Conservation (phyloP, 768 basidiomycete species). For the Leccinum barrowsii region DNA sequence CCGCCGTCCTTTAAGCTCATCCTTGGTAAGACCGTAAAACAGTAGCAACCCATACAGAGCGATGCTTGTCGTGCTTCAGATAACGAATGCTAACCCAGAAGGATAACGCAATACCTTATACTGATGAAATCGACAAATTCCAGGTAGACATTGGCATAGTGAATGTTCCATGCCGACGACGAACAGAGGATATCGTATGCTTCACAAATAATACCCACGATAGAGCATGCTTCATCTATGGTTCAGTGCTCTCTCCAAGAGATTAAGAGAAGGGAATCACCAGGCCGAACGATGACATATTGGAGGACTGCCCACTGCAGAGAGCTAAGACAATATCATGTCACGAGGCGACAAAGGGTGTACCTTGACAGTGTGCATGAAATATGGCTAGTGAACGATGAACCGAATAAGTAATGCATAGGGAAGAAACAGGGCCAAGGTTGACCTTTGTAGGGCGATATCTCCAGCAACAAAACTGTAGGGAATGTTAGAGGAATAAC, state of each 20-base stretch:
- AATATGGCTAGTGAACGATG: constrained; percentile 55
- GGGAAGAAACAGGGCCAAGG: neutral
- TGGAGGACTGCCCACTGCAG: constrained; percentile 82
- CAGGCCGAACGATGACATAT: constrained; percentile 74
- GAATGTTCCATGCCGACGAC: constrained; percentile 51
- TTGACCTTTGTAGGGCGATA: constrained; percentile 76
- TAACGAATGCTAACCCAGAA: neutral
- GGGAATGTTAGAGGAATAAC: neutral
- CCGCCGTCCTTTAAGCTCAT: constrained; percentile 71
- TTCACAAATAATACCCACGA: constrained; percentile 79
- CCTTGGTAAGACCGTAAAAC: constrained; percentile 78
- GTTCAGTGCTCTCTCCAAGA: constrained; percentile 5
- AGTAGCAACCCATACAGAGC: constrained; percentile 84
- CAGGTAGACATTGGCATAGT: constrained; percentile 68
- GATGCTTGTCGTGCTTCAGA: constrained; percentile 41
- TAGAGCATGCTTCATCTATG: constrained; percentile 36
- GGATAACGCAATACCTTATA: constrained; percentile 54
- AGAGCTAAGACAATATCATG: neutral
- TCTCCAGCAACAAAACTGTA: constrained; percentile 75
- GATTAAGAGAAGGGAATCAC: constrained; percentile 20
- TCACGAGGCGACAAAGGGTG: neutral
- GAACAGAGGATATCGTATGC: constrained; percentile 66
- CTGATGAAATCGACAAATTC: constrained; percentile 74
- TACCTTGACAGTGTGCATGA: constrained; percentile 86
- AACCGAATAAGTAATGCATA: constrained; percentile 3